These are phyloP conservation scores for Alternaria novae-zelandiae DNA, from an alignment of 2,329 filamentous ascomycete genomes.

Conservation along the genomic window DNA sequence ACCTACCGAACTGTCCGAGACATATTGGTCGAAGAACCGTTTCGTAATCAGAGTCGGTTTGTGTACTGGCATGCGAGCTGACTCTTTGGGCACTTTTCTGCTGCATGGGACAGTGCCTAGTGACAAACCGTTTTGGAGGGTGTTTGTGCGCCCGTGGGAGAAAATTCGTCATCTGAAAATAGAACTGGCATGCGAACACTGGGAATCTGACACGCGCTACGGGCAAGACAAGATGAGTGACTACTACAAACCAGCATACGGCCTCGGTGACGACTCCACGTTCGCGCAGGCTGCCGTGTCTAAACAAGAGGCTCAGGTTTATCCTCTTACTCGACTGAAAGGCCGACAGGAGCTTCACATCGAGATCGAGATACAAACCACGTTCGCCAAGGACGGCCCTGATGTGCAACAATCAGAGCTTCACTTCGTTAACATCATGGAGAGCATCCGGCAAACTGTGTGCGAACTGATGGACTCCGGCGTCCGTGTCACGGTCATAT, in stretches of 20 bases:
- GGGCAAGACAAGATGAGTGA: background rate
- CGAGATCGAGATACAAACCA: background rate
- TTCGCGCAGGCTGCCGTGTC: background rate
- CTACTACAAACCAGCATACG: background rate
- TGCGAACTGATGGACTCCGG: background rate
- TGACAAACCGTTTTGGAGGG: background rate
- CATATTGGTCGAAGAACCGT: background rate
- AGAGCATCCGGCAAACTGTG: background rate
- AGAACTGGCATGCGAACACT: background rate
- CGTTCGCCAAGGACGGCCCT: background rate
- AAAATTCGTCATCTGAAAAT: background rate
- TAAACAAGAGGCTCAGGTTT: background rate
- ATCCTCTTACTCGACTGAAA: background rate
- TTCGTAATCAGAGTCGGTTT: background rate
- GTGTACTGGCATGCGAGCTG: background rate
- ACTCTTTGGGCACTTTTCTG: background rate
- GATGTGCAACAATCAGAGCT: background rate
- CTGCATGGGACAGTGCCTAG: background rate
- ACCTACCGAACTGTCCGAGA: background rate
- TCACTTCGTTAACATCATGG: background rate
- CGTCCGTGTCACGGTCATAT: background rate
- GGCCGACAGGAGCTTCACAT: background rate
- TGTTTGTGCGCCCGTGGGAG: background rate
- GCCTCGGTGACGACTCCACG: background rate
- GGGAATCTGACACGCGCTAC: background rate